Base-by-base conservation (phyloP, 495 filamentous ascomycete genomes). In the Daldinia loculata region DNA sequence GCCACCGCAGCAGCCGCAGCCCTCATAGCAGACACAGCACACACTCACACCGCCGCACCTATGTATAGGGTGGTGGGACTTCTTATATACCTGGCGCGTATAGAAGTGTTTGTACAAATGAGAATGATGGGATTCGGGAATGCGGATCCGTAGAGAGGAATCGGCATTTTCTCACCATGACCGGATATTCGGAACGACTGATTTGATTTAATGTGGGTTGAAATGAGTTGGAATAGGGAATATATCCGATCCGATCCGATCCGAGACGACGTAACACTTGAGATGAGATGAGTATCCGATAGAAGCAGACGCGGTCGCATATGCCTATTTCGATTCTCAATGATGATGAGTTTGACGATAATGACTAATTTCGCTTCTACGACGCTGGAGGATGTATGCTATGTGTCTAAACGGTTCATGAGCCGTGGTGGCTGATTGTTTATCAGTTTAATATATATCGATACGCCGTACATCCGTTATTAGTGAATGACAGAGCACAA, bases 1-100 rank as follows among this genome's bases (percentile, higher is more conserved):
- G 80, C 39, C 80, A 80, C 66, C 76, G 84, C 41, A 79, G 81
- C 56, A 85, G 85, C 36, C 69, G 61, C 27, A 75, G 71, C 55
- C 79, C 76, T 29, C 58, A 76, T 36, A 80, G 77, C 65, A 76
- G 81, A 53, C 77, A 79, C 41, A 70, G 72, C 63, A 78, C 64
- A 9, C 77, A 79, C 66, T 76, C 75, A 34, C 77, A 76, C 56
- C 75, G 80, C 14, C 72, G 79, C 38, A 71, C 69, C 14, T 77
- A 76, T 27, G 75, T 77, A 29, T 77, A 69, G 17, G 32, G 32
- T 3, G 9, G 43, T 22, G 43, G 43, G 43, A 3, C 43, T 24
- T 24, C 3, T 9, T 48, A 48, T 48, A 48, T 48, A 48, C 19
- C 22, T 26, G 17, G 17, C 19, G 17, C 56, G 11, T 34, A 12